Evolutionary conservation across 495 filamentous ascomycete species (phyloP), one percentile per base, ranked within the genome.

Genomic region (Xylaria castorea): DNA sequence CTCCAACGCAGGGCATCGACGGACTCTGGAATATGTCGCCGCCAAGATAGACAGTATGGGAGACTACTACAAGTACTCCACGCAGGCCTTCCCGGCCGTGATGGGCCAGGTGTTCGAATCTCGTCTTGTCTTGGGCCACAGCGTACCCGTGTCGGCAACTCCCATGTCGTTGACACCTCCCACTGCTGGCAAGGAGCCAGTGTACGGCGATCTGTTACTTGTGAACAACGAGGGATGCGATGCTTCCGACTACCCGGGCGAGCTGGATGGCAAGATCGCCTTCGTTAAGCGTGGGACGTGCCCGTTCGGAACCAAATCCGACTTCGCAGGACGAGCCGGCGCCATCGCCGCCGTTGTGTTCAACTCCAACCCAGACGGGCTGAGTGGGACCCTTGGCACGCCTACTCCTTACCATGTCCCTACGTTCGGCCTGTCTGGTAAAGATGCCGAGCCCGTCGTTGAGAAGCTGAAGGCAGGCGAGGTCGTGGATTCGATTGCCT

Each of bases 101-200:
- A 80, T 84, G 46, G 88, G 89, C 44, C 87, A 88, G 75, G 81
- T 91, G 27, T 89, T 84, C 74, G 84, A 90, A 75, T 88, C 78
- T 53, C 85, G 86, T 11, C 84, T 91, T 7, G 83, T 90, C 4
- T 76, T 91, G 5, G 89, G 85, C 25, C 72, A 88, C 64, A 76
- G 79, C 8, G 83, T 89, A 1, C 80, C 87, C 5, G 78, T 80
- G 67, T 87, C 89, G 1, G 86, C 88, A 18, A 74, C 68, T 9
- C 80, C 89, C 3, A 91, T 91, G 89, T 81, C 85, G 9, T 75
- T 91, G 73, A 91, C 89, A 2, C 89, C 89, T 20, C 84, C 89
- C 1, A 91, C 89, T 14, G 81, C 84, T 58, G 71, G 87, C 76
- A 87, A 86, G 64, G 77, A 91, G 75, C 86, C 88, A 0, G 87